Percentiles rank a stretch among this genome's conserved stretches.
Conservation (phyloP, 139 green algal genomes). For the Tetratostichococcus sp. region DNA sequence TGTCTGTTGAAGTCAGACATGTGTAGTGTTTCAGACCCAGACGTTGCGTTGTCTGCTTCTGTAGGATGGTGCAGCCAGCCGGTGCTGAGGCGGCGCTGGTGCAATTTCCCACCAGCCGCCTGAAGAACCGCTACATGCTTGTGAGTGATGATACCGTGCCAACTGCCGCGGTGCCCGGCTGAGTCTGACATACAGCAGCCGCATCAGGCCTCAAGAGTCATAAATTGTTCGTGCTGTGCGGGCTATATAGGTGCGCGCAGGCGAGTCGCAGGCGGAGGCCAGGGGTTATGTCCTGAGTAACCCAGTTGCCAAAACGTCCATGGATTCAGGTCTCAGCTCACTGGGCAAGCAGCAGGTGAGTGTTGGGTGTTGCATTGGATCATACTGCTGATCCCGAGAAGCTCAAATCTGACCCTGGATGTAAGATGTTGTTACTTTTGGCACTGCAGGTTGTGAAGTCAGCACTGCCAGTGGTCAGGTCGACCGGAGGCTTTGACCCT, state of each 20-base stretch:
- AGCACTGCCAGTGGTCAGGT: neutral
- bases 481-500: neutral
- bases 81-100: conserved; percentile 41
- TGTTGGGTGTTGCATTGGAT: neutral
- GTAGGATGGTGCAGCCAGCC: neutral
- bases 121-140: conserved; percentile 66
- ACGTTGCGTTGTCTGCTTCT: neutral
- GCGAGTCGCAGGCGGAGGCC: conserved; percentile 55
- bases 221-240: too few relatives aligned
- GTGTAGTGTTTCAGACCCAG: too few relatives aligned
- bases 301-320: conserved; percentile 64
- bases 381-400: too few relatives aligned
- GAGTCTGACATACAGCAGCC: too few relatives aligned
- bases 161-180: too few relatives aligned
- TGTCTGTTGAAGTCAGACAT: neutral
- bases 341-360: conserved; percentile 57
- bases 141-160: too few relatives aligned
- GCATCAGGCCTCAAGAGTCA: too few relatives aligned
- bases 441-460: conserved; percentile 1
- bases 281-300: conserved; percentile 54
- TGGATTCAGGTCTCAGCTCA: conserved; percentile 40
- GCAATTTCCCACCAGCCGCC: conserved; percentile 43
- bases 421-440: too few relatives aligned
- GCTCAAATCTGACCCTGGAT: too few relatives aligned
- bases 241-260: conserved; percentile 62